A percentile compares a stretch with the other conserved stretches of the same genome.
Conservation (phyloP, 2,329 filamentous ascomycete genomes). For the Fusarium buharicum region DNA sequence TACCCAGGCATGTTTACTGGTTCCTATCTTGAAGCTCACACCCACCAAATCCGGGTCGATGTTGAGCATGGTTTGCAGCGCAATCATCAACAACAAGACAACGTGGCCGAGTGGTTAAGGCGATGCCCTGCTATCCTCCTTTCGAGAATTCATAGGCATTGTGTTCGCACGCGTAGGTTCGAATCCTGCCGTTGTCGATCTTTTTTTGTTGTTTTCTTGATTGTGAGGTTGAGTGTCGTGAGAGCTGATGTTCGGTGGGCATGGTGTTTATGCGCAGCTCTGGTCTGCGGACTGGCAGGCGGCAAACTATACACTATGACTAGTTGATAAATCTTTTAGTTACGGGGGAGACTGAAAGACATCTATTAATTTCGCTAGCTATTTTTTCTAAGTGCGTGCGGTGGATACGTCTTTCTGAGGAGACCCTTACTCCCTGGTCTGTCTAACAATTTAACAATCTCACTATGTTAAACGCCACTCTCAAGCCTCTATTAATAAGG, state of each 20-base stretch:
- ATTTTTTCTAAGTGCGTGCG: no score
- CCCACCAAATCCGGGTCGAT: background rate
- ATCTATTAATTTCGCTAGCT: no score
- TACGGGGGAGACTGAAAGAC: no score
- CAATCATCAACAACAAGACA: slow-evolving; percentile 2
- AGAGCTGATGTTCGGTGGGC: no score
- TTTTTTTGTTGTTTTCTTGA: background rate
- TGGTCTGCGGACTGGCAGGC: background rate
- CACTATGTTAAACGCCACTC: no score
- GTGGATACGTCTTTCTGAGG: no score
- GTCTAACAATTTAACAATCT: no score
- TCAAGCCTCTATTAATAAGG: no score
- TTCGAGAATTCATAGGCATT: slow-evolving; percentile 14
- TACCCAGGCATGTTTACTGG: background rate
- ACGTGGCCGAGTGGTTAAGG: slow-evolving; percentile 25
- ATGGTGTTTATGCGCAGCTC: background rate
- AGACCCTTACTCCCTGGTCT: no score
- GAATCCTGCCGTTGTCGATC: slow-evolving; percentile 20
- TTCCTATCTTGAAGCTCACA: no score
- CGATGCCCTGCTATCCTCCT: slow-evolving; percentile 28
- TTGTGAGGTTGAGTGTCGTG: background rate
- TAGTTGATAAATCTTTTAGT: background rate
- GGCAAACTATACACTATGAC: background rate
- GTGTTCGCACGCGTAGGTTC: slow-evolving; percentile 28
- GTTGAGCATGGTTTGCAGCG: background rate